phyloP scores from a whole-genome alignment of 805 yeast species.

The Pichia cephalocereana region DNA sequence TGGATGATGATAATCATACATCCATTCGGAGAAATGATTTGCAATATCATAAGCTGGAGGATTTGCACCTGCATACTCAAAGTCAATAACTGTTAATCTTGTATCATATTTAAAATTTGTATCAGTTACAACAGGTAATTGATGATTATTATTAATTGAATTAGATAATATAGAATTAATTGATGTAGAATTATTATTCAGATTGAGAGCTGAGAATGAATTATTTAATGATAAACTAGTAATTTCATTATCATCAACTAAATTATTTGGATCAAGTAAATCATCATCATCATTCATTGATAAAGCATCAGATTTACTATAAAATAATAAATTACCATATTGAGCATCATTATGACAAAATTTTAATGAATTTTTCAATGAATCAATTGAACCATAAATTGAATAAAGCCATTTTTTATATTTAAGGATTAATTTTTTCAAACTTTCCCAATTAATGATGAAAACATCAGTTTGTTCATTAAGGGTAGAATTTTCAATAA shows the following conservation, averaged over 20 bases:
- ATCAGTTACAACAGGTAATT: constrained; percentile 24
- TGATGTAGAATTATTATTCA: too few relatives aligned
- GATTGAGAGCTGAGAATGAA: not conserved
- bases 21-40: constrained; percentile 95
- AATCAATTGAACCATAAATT: constrained; percentile 34
- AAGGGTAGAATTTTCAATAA: constrained; percentile 30
- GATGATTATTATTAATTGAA: constrained; percentile 8
- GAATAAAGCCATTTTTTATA: constrained; percentile 58
- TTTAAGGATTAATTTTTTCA: constrained; percentile 36
- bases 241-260: constrained; percentile 11
- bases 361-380: constrained; percentile 42
- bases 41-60: constrained; percentile 84
- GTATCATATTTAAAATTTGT: constrained; percentile 35
- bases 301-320: constrained; percentile 22
- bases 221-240: constrained; percentile 12
- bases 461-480: constrained; percentile 33
- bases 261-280: constrained; percentile 5
- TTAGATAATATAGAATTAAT: not conserved
- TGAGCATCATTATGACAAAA: constrained; percentile 97
- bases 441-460: constrained; percentile 39
- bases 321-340: constrained; percentile 80
- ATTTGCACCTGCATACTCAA: constrained; percentile 91
- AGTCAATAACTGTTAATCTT: constrained; percentile 86
- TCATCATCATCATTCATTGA: constrained; percentile 22
- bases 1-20: constrained; percentile 79